These are phyloP conservation scores for Cladosporium sp. DNA, from an alignment of 2,329 filamentous ascomycete genomes.

Conservation along the genomic window DNA sequence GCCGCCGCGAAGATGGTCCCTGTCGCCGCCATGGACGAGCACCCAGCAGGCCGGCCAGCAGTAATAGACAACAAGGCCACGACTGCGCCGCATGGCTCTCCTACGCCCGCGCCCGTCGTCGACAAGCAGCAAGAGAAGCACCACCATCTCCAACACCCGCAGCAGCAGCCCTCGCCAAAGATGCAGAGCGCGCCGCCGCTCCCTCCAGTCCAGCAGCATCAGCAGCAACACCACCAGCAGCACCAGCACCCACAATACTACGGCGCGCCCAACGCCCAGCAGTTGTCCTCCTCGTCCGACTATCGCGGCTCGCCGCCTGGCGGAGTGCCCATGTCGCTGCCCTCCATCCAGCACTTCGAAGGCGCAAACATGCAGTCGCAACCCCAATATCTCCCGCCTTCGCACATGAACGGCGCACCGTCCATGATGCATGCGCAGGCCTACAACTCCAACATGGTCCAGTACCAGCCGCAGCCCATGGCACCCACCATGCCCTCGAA, in stretches of 20 bases:
- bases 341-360: constrained; percentile 34
- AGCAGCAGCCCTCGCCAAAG: constrained; percentile 13
- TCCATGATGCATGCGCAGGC: constrained; percentile 29
- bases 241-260: constrained; percentile 18
- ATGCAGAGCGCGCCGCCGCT: constrained; percentile 17
- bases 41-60: constrained; percentile 1
- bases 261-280: constrained; percentile 13
- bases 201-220: constrained; percentile 8
- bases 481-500: constrained; percentile 31
- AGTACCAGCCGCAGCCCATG: constrained; percentile 31
- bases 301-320: constrained; percentile 22
- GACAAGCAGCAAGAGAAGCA: constrained; percentile 8
- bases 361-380: constrained; percentile 29
- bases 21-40: constrained; percentile 20
- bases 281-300: constrained; percentile 14
- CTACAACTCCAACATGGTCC: constrained; percentile 30
- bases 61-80: constrained; percentile 10
- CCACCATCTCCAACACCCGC: neutral
- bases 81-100: constrained; percentile 16
- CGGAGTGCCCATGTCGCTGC: constrained; percentile 24
- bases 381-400: constrained; percentile 28
- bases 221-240: constrained; percentile 5
- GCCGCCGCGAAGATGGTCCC: constrained; percentile 18
- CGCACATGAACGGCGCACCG: constrained; percentile 28
- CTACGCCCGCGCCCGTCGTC: constrained; percentile 14